Evolutionary conservation across 1,139 yeast genomes (phyloP).

Genomic region (Blastobotrys arbuscula): DNA sequence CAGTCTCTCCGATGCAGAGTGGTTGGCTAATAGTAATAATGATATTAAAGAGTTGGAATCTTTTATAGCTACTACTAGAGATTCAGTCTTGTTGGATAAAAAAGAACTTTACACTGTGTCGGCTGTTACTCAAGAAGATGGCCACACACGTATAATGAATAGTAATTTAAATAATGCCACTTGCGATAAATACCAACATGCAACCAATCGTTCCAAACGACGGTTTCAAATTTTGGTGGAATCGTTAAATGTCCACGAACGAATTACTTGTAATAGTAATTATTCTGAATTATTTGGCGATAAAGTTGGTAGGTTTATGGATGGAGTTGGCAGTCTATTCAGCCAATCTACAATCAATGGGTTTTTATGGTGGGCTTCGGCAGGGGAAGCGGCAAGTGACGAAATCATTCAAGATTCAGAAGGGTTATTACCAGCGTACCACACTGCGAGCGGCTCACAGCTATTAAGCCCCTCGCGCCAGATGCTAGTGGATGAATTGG

Average conservation of each 20-base stretch:
- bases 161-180: not conserved
- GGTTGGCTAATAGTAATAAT: constrained; percentile 16
- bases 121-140: constrained; percentile 13
- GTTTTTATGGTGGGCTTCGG: constrained; percentile 79
- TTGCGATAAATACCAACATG: constrained; percentile 12
- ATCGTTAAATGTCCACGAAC: constrained; percentile 24
- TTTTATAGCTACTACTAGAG: constrained; percentile 65
- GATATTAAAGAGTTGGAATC: constrained; percentile 31
- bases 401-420: constrained; percentile 35
- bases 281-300: constrained; percentile 11
- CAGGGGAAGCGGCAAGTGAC: constrained; percentile 52
- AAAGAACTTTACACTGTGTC: constrained; percentile 50
- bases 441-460: not conserved
- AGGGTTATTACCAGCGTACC: constrained; percentile 14
- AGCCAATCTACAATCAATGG: constrained; percentile 35
- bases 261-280: constrained; percentile 2
- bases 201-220: constrained; percentile 28
- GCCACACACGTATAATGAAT: constrained; percentile 4
- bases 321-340: constrained; percentile 1
- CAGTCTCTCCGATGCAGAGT: constrained; percentile 50
- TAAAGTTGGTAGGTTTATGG: constrained; percentile 9
- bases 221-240: constrained; percentile 27
- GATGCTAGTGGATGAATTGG: not conserved
- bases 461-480: constrained; percentile 1
- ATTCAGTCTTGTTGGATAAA: constrained; percentile 58